Percentiles rank a stretch among this genome's conserved stretches.
Conservation (phyloP, 148 eudicot species). For the Vaccinium vitisidaea region DNA sequence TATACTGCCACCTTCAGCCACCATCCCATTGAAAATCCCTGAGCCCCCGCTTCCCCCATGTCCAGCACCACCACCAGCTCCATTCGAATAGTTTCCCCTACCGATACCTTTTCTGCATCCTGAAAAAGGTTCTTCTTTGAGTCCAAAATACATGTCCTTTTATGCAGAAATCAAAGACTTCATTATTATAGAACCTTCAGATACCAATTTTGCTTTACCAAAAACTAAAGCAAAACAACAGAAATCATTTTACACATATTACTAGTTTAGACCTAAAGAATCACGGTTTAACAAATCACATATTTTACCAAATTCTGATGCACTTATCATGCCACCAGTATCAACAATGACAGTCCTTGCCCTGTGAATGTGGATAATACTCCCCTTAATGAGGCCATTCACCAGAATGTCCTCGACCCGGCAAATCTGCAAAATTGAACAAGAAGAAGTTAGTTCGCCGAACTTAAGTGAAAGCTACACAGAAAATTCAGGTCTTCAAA, state of each 20-base stretch:
- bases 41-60: slow-evolving; percentile 89
- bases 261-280: neutral
- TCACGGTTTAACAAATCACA: neutral
- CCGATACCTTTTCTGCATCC: slow-evolving; percentile 82
- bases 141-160: neutral
- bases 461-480: neutral
- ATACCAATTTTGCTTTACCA: neutral
- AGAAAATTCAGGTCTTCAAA: slow-evolving; percentile 2
- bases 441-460: neutral
- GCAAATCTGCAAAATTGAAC: slow-evolving; percentile 53
- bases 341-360: slow-evolving; percentile 67
- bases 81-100: slow-evolving; percentile 66
- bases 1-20: slow-evolving; percentile 67
- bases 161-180: neutral
- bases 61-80: slow-evolving; percentile 92
- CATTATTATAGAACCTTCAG: slow-evolving; percentile 1
- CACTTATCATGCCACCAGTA: slow-evolving; percentile 58
- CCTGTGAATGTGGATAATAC: slow-evolving; percentile 78
- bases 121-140: slow-evolving; percentile 27
- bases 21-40: slow-evolving; percentile 62
- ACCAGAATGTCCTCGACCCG: slow-evolving; percentile 88
- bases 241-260: neutral
- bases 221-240: neutral
- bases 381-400: slow-evolving; percentile 65
- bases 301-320: slow-evolving; percentile 70